Evolutionary conservation across 2,329 filamentous ascomycete species (phyloP).

Genomic region (Nemania serpens): DNA sequence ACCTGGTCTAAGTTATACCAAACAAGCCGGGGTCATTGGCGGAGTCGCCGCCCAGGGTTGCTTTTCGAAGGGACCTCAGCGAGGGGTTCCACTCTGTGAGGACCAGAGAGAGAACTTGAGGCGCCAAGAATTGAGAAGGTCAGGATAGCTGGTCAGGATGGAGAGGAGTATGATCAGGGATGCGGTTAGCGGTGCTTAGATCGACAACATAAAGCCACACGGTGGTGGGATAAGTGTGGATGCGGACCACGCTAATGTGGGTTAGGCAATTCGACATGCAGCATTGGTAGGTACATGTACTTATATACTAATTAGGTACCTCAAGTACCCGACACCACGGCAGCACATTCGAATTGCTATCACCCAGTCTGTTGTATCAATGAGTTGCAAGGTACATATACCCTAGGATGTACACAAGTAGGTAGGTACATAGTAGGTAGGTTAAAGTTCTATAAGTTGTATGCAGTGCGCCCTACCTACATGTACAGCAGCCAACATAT

Average conservation of each 20-base stretch:
- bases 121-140: slow-evolving; percentile 21
- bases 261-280: slow-evolving; percentile 19
- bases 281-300: neutral
- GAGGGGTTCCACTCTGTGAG: slow-evolving; percentile 24
- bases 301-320: neutral
- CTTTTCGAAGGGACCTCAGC: slow-evolving; percentile 20
- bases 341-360: too few species aligned
- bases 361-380: too few species aligned
- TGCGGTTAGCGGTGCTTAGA: slow-evolving; percentile 27
- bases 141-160: slow-evolving; percentile 16
- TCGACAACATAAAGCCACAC: slow-evolving; percentile 17
- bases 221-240: slow-evolving; percentile 16
- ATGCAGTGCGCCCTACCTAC: too few species aligned
- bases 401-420: too few species aligned
- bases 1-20: slow-evolving; percentile 28
- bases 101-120: slow-evolving; percentile 10
- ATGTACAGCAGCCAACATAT: too few species aligned
- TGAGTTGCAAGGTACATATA: too few species aligned
- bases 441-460: neutral
- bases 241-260: slow-evolving; percentile 1
- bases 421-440: too few species aligned
- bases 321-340: neutral
- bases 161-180: slow-evolving; percentile 21
- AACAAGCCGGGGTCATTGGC: slow-evolving; percentile 11
- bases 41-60: slow-evolving; percentile 6